Percentiles rank a stretch among this genome's conserved stretches.
Conservation (phyloP, 1,284 basidiomycete species). For the Pseudozyma sp. region DNA sequence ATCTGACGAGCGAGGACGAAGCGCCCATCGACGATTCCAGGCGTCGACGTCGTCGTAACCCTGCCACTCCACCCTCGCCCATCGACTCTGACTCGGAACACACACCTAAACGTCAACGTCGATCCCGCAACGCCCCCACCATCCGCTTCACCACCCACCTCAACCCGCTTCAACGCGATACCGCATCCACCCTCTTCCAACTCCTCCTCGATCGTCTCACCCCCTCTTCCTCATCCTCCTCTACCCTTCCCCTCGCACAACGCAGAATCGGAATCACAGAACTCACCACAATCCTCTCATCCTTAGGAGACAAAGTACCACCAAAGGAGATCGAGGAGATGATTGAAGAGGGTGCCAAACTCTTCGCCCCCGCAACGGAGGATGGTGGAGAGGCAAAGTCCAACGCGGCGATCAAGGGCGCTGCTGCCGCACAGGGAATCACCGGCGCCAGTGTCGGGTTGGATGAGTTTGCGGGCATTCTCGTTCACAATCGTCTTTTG, state of each 20-base stretch:
- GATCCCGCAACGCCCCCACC: conserved; percentile 10
- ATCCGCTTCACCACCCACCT: conserved; percentile 30
- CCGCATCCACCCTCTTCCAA: conserved; percentile 12
- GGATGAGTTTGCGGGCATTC: conserved; percentile 44
- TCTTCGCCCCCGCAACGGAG: conserved; percentile 40
- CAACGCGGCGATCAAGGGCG: conserved; percentile 27
- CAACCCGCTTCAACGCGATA: conserved; percentile 31
- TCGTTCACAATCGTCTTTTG: conserved; percentile 39
- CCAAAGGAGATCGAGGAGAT: conserved; percentile 51
- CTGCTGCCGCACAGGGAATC: conserved; percentile 31
- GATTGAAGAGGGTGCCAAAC: conserved; percentile 39
- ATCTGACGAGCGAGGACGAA: conserved; percentile 15
- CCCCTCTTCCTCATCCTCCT: conserved; percentile 7
- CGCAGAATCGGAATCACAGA: conserved; percentile 21
- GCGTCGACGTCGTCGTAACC: conserved; percentile 8
- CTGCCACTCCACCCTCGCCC: conserved; percentile 5
- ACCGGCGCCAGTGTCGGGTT: conserved; percentile 23
- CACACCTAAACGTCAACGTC: conserved; percentile 12
- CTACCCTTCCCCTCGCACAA: conserved; percentile 13
- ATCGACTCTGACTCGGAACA: conserved; percentile 1
- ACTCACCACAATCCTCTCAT: conserved; percentile 12
- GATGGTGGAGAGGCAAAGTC: conserved; percentile 6
- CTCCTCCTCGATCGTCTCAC: conserved; percentile 35
- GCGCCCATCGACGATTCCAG: conserved; percentile 12
- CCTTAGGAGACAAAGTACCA: conserved; percentile 37